These are phyloP conservation scores for Sporodiniella umbellata DNA, from an alignment of 371 early-diverging fungal species.

Conservation along the genomic window DNA sequence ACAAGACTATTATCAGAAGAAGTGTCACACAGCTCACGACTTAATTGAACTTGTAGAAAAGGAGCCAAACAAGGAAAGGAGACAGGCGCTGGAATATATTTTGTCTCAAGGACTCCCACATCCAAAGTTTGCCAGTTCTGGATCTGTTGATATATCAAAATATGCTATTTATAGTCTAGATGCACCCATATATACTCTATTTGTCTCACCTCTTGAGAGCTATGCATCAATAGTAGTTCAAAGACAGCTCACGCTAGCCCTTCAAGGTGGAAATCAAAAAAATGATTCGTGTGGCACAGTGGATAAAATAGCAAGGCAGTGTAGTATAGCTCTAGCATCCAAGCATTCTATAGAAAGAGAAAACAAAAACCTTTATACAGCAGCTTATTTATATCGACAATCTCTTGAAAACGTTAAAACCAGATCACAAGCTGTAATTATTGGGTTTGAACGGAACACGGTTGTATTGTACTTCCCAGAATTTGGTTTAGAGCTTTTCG, in stretches of 20 bases:
- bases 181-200: conserved; percentile 73
- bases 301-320: conserved; percentile 34
- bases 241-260: conserved; percentile 48
- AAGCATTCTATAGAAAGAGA: conserved; percentile 21
- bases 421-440: conserved; percentile 5
- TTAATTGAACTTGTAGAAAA: conserved; percentile 5
- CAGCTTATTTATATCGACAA: conserved; percentile 34
- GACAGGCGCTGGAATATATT: conserved; percentile 49
- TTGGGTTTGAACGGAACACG: conserved; percentile 6
- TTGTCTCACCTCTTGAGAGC: conserved; percentile 90
- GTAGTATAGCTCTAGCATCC: conserved; percentile 18
- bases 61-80: conserved; percentile 12
- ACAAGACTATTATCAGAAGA: conserved; percentile 20
- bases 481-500: conserved; percentile 11
- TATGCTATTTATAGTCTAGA: conserved; percentile 65
- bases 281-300: conserved; percentile 8
- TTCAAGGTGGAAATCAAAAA: conserved; percentile 17
- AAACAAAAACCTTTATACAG: conserved; percentile 20
- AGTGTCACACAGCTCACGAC: conserved; percentile 11
- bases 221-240: conserved; percentile 94
- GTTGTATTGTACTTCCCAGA: conserved; percentile 13
- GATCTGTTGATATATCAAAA: conserved; percentile 54
- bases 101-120: conserved; percentile 63
- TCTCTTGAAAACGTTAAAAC: conserved; percentile 8
- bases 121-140: conserved; percentile 77